These are phyloP conservation scores for Cerioporus squamosus DNA, from an alignment of 1,284 basidiomycete genomes.

Conservation along the genomic window DNA sequence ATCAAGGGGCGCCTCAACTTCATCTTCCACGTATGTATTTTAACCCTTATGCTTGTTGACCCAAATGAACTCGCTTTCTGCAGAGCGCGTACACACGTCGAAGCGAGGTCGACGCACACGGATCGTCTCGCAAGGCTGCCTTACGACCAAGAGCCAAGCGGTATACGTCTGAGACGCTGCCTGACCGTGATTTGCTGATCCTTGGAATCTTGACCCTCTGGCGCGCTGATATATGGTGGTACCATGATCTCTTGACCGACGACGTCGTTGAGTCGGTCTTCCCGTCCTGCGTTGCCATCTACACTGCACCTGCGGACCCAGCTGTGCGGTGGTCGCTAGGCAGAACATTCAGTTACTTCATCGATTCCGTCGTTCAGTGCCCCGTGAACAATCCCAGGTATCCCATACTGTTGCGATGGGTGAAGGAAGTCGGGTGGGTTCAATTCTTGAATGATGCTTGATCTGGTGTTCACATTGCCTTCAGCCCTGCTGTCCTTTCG, in stretches of 20 bases:
- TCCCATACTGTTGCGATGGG: slow-evolving; percentile 37
- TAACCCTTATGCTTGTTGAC: neutral
- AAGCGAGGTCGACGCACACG: slow-evolving; percentile 61
- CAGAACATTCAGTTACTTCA: slow-evolving; percentile 50
- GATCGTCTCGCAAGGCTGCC: slow-evolving; percentile 57
- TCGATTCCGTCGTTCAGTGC: slow-evolving; percentile 49
- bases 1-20: slow-evolving; percentile 54
- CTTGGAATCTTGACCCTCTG: slow-evolving; percentile 69
- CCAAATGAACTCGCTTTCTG: slow-evolving; percentile 3
- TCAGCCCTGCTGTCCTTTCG: slow-evolving; percentile 58
- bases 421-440: slow-evolving; percentile 39
- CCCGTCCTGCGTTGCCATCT: slow-evolving; percentile 52
- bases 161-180: slow-evolving; percentile 57
- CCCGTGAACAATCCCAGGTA: slow-evolving; percentile 42
- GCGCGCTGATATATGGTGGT: slow-evolving; percentile 61
- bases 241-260: slow-evolving; percentile 39
- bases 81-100: slow-evolving; percentile 47
- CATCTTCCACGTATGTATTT: slow-evolving; percentile 56
- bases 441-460: slow-evolving; percentile 22
- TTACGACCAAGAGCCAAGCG: slow-evolving; percentile 64
- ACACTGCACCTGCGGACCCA: slow-evolving; percentile 64
- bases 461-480: slow-evolving; percentile 13
- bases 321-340: slow-evolving; percentile 65
- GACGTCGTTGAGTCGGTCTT: slow-evolving; percentile 50
- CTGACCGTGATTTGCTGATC: slow-evolving; percentile 68